These are phyloP conservation scores for Boletus reticuloceps DNA, from an alignment of 768 basidiomycete species.

Conservation along the genomic window DNA sequence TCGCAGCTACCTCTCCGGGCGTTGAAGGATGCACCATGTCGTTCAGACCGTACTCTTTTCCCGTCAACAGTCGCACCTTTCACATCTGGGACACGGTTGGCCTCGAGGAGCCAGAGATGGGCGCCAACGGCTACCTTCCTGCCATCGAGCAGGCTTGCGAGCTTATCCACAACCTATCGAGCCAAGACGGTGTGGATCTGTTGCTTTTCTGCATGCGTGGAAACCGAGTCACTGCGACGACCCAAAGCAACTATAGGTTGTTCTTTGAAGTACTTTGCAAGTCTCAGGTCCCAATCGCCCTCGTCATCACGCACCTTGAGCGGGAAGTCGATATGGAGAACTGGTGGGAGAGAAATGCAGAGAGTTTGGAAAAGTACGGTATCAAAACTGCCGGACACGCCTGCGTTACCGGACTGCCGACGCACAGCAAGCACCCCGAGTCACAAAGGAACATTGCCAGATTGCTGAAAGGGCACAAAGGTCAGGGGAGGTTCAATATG, in stretches of 20 bases:
- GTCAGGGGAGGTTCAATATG: slow-evolving; percentile 23
- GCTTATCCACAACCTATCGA: slow-evolving; percentile 33
- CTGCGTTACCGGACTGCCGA: slow-evolving; percentile 33
- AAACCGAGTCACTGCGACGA: slow-evolving; percentile 37
- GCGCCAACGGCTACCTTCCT: slow-evolving; percentile 22
- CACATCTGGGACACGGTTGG: slow-evolving; percentile 36
- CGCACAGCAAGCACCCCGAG: slow-evolving; percentile 26
- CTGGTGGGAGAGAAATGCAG: slow-evolving; percentile 33
- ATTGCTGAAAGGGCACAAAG: slow-evolving; percentile 13
- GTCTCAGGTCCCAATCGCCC: slow-evolving; percentile 28
- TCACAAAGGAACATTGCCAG: slow-evolving; percentile 17
- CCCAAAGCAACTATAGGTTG: slow-evolving; percentile 39
- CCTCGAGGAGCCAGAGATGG: slow-evolving; percentile 31
- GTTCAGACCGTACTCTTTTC: slow-evolving; percentile 26
- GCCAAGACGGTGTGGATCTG: slow-evolving; percentile 37
- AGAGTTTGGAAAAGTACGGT: slow-evolving; percentile 22
- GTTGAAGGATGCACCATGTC: slow-evolving; percentile 39
- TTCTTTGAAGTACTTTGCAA: slow-evolving; percentile 44
- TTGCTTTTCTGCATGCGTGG: slow-evolving; percentile 43
- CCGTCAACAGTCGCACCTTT: slow-evolving; percentile 15
- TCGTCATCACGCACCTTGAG: slow-evolving; percentile 42
- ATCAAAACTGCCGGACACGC: slow-evolving; percentile 31
- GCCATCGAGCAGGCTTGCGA: slow-evolving; percentile 29
- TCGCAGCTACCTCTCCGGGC: slow-evolving; percentile 26
- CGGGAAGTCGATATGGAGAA: slow-evolving; percentile 32